Base-by-base conservation (phyloP, 495 filamentous ascomycete genomes). In the Pseudevernia furfuracea region DNA sequence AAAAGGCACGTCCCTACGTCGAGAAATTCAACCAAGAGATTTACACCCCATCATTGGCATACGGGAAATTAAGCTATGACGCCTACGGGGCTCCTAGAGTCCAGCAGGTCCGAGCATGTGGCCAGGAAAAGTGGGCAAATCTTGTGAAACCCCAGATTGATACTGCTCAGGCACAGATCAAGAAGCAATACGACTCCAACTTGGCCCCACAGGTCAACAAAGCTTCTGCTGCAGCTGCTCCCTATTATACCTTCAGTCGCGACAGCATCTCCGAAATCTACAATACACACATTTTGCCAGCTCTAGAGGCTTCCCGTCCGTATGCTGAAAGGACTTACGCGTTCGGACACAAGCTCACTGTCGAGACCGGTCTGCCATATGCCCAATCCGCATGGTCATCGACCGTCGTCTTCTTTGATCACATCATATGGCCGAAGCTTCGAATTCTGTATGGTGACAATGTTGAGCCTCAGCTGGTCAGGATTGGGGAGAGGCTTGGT, bases 391-490 rank as follows among this genome's bases (percentile, higher is more conserved):
- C 84, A 5, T 90, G 86, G 84, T 81, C 84, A 19, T 84, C 83
- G 38, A 81, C 80, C 3, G 81, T 82, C 57, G 74, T 81, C n/a
- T 89, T 96, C 68, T 76, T 90, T 17, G 84, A 88, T 58, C 80
- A 84, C 52, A 89, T 83, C 3, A 69, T 96, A 17, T 94, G 89
- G 88, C 92, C 92, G 11, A 85, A 86, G 68, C 30, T 97, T 10
- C 81, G 87, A 36, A 82, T 90, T 32, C 75, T 96, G 15, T 97
- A 96, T 68, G 86, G 87, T 39, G 85, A 94, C 71, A 94, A 93
- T 68, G 93, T 99, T 11, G 92, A 97, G 75, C 95, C 95, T 15
- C 94, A 99, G 72, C 81, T 99, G 1, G 84, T 94, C 58, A 89
- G 91, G 67, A 97, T 99, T 66, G 86, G 90, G 19, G 88, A 97